Base-by-base conservation (phyloP, 2,329 filamentous ascomycete species). In the Aspergillus versicolor region DNA sequence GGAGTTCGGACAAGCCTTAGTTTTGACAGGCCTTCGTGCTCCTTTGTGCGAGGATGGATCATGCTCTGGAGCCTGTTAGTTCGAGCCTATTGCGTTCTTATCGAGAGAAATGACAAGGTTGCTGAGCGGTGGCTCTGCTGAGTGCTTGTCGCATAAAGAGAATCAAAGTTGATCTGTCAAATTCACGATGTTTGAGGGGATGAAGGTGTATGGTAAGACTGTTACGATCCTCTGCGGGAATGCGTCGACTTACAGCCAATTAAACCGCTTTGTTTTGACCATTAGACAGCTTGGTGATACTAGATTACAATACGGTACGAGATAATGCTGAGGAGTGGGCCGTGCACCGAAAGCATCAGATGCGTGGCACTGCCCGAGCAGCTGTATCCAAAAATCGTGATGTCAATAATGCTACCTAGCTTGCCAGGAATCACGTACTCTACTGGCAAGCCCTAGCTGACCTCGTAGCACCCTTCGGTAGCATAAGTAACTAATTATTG, bases 161-260 rank as follows among this genome's bases (percentile, higher is more conserved):
- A 19, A 41, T 12, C 21, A 19, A 17, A 27, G 44, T 45, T 45
- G 46, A 51, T 56, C 46, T 51, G 54, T 56, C 54, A 37, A 49
- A 19, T 40, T 9, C 7, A n/a, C 11, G 34, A 49, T 4, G 38
- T 42, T 51, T 17, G 4, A 30, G 48, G 45, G 24, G 52, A 49
- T 19, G 17, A 52, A 8, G 32, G n/a, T 44, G 53, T 56, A 56
- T 51, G 27, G 53, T 55, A 56, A 56, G 7, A 0, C 19, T 22
- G 32, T 8, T 50, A 51, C 54, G 32, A 15, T 4, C 12, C 12
- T 21, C 45, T 47, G n/a, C 11, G 34, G 30, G 13, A 32, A 27
- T 11, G 9, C 27, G 8, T 11, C 8, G 3, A 19, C 30, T 6
- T 27, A 24, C 41, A 40, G 50, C 50, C 50, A 53, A 46, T 46